Base-by-base conservation (phyloP, 148 eudicot genomes). In the Chenopodium quinoa region DNA sequence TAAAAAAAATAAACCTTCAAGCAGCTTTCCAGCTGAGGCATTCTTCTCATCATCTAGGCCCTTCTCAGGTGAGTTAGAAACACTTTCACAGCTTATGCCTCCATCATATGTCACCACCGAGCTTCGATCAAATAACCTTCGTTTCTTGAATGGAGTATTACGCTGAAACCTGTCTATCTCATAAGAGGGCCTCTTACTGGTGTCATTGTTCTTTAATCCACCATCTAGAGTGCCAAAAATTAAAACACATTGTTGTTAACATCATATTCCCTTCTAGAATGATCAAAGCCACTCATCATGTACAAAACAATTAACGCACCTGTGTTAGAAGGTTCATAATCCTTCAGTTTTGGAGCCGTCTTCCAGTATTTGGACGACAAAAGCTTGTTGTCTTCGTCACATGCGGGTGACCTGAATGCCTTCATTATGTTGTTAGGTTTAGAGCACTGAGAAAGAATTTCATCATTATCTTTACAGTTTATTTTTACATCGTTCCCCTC, bases 381-480 rank as follows among this genome's bases (percentile, higher is more conserved):
- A 79, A 92, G 79, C 87, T 92, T 94, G 56, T 84, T 84, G 83
- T 92, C 93, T 56, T 87, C 91, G 66, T 40, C 73, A 60, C 84
- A 83, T 2, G 88, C 79, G 46, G 85, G 90, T 40, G 90, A 86
- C 84, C 91, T 86, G 60, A 73, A 84, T 80, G 88, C 90, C 93
- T 88, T 90, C 72, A 82, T 81, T 82, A 84, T 89, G 84, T 88
- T 82, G 74, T 86, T 87, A 77, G 76, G 85, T 80, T 83, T 90
- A 81, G 91, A 86, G 80, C 84, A 88, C 66, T 85, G 86, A 82
- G 86, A 91, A 85, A 81, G 88, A 85, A 89, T 97, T 84, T 94
- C 97, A 79, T 97, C 99, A 91, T 94, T 93, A 89, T 97, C 98
- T 89, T 93, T 94, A 92, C 80, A 82, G 71, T 82, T 87, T 89